Conservation (phyloP, 2,329 filamentous ascomycete species). For the Beauveria sp. region DNA sequence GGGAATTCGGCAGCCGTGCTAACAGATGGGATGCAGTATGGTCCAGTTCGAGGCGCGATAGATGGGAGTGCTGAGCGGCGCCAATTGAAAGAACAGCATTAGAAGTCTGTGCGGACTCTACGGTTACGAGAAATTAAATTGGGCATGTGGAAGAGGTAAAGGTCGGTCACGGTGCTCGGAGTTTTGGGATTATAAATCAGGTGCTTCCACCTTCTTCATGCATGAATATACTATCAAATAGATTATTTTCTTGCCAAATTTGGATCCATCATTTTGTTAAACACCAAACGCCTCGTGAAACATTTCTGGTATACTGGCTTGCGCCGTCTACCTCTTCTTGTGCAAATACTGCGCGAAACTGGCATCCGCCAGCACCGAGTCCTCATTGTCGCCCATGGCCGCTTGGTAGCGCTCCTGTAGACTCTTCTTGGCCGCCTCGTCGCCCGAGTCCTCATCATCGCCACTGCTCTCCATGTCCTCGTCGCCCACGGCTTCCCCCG, state of each 20-base stretch:
- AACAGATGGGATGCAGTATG: constrained; percentile 58
- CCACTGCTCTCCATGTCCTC: constrained; percentile 52
- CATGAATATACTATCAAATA: not conserved
- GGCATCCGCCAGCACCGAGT: constrained; percentile 45
- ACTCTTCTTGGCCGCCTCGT: constrained; percentile 55
- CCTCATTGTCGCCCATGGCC: constrained; percentile 55
- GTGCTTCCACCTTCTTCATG: not conserved
- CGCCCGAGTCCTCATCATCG: constrained; percentile 49
- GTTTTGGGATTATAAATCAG: constrained; percentile 8
- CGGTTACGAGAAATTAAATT: not conserved
- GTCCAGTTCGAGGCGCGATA: constrained; percentile 95
- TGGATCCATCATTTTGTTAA: not conserved
- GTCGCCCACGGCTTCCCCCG: constrained; percentile 39
- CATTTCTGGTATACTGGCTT: not conserved
- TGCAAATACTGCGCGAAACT: constrained; percentile 56
- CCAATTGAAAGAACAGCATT: not conserved
- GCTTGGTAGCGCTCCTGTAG: constrained; percentile 71
- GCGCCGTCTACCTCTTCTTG: constrained; percentile 27
- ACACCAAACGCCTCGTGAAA: constrained; percentile 18
- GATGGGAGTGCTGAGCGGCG: not conserved
- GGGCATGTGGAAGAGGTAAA: not conserved
- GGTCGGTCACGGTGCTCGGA: not conserved
- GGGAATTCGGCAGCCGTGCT: constrained; percentile 10
- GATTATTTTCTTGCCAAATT: not conserved
- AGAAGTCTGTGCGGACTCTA: too few species aligned